Percentiles rank a stretch among this genome's conserved stretches.
phyloP scores from a whole-genome alignment of 495 filamentous ascomycete species.

The Annulohypoxylon maeteangense region DNA sequence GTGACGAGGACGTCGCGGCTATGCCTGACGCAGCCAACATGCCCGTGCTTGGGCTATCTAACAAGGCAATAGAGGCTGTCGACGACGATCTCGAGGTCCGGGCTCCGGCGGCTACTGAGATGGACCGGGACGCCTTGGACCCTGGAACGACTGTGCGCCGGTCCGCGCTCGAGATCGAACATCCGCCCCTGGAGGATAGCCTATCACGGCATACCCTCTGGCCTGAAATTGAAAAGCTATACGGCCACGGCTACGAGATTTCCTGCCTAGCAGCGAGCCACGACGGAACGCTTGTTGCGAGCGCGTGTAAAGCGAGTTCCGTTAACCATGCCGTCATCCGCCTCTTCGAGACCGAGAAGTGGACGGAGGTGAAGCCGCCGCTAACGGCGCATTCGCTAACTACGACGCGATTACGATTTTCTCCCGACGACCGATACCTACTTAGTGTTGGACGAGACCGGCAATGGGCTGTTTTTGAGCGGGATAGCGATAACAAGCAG shows the following conservation, averaged over 20 bases:
- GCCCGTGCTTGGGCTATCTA: conserved; percentile 93
- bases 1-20: conserved; percentile 50
- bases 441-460: conserved; percentile 92
- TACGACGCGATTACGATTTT: conserved; percentile 82
- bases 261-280: conserved; percentile 85
- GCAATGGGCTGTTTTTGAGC: conserved; percentile 84
- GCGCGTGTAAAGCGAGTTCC: conserved; percentile 92
- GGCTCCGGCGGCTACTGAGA: conserved; percentile 31
- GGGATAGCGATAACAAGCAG: conserved; percentile 46
- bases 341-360: conserved; percentile 83
- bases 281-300: conserved; percentile 80
- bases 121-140: conserved; percentile 54
- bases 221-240: conserved; percentile 96
- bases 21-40: conserved; percentile 91
- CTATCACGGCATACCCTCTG: conserved; percentile 91
- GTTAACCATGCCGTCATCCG: conserved; percentile 94
- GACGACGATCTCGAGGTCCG: conserved; percentile 59
- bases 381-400: conserved; percentile 85
- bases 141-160: conserved; percentile 54
- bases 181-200: conserved; percentile 89
- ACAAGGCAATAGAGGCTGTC: conserved; percentile 82
- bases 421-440: conserved; percentile 74
- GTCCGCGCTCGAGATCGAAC: conserved; percentile 61
- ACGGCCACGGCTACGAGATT: conserved; percentile 99
- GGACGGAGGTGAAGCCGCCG: conserved; percentile 88